Evolutionary conservation across 345 rosid genomes (phyloP).

Genomic region (Ailanthus altissimus): DNA sequence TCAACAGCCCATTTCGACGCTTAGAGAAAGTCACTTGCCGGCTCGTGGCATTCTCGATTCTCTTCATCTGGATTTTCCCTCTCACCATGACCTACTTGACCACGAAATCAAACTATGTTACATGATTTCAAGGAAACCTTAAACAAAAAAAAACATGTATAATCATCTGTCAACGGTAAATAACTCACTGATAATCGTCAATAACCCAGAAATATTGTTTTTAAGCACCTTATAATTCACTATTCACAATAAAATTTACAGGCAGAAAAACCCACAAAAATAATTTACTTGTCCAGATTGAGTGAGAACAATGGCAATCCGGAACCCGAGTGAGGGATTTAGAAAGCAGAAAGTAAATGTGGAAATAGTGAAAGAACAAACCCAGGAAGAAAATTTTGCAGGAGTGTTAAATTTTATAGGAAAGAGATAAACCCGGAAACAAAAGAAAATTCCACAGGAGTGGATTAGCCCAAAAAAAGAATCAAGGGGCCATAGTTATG

Average conservation of each 20-base stretch:
- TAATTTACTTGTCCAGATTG: neutral
- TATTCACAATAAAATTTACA: neutral
- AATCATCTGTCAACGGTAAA: neutral
- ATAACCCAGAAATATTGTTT: neutral
- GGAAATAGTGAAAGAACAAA: neutral
- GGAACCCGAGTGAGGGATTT: neutral
- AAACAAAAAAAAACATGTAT: neutral
- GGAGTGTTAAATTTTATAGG: neutral
- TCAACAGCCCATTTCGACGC: conserved; percentile 55
- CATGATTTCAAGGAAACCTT: conserved; percentile 12
- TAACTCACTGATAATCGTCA: conserved; percentile 20
- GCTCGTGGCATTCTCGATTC: conserved; percentile 55
- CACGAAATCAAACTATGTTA: conserved; percentile 12
- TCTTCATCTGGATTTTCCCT: conserved; percentile 61
- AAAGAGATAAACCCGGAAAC: neutral
- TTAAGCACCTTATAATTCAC: neutral
- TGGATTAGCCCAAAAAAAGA: neutral
- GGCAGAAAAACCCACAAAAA: neutral
- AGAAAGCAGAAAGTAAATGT: neutral
- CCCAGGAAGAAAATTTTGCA: too few relatives aligned
- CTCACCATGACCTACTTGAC: conserved; percentile 49
- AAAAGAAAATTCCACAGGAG: neutral
- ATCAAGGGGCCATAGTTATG: neutral
- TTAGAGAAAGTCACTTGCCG: conserved; percentile 67
- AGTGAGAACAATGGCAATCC: neutral